Base-by-base conservation (phyloP, 2,329 filamentous ascomycete genomes). In the Diaporthe batatas region DNA sequence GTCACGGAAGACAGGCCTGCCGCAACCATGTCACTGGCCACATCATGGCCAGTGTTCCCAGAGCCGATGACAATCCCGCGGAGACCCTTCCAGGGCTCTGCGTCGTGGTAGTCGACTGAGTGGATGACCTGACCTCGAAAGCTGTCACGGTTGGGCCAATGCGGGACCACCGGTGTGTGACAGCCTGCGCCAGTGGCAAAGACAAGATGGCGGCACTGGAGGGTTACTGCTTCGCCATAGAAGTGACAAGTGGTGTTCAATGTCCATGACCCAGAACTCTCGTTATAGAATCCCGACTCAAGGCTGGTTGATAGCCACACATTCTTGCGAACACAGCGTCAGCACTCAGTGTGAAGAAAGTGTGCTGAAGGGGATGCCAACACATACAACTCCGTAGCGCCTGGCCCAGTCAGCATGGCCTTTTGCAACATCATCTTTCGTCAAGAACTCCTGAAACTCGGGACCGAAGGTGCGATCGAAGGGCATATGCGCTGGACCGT, bases 391-490 rank as follows among this genome's bases (percentile, higher is more conserved):
- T 51, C 47, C 47, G 18, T 51, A 51, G 47, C 47, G 47, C 47
- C 23, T 51, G 21, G 47, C 47, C 47, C 47, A 51, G 47, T n/a
- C 47, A 51, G 47, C 6, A 51, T 51, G 47, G 47, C 47, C 47
- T 51, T 51, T 6, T 21, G 47, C 47, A 51, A 51, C 47, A 23
- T 51, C 47, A 10, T 51, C 47, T 51, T 51, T 51, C 47, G 47
- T 51, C 47, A 51, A 51, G 21, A 51, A 51, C 47, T 51, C 47
- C n/a, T 51, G 47, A 10, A 51, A 51, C 23, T 51, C 47, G 47
- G 47, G 16, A 21, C 47, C 47, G 47, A 51, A 51, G 16, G 47
- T 51, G 47, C 47, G 47, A 25, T 51, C 47, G 47, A 51, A 51
- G n/a, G 47, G 47, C 47, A 51, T 51, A 51, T 51, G 47, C 23